Base-by-base conservation (phyloP, 345 rosid species). In the Populus alba region DNA sequence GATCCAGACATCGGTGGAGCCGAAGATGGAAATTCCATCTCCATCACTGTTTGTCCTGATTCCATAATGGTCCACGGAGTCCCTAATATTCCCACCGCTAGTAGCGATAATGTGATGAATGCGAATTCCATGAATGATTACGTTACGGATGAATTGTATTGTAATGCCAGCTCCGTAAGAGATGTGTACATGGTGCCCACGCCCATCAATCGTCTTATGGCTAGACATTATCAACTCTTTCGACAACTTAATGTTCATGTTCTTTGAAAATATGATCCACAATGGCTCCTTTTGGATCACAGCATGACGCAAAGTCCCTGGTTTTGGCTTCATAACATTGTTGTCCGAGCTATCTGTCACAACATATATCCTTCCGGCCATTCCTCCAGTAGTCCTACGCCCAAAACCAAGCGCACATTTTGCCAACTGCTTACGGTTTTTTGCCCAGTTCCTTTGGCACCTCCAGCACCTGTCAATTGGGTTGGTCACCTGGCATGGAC, bases 131-230 rank as follows among this genome's bases (percentile, higher is more conserved):
- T 80, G 83, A 31, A 80, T 80, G 51, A 80, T 75, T 22, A 80
- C 79, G 67, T 80, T 80, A 3, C 12, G 66, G 17, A 41, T 67
- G 25, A 31, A 80, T 18, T 83, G 83, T 16, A 80, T 59, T 15
- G 53, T 83, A 31, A 47, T 75, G 49, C 78, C 74, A n/a, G 68
- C 81, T 23, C 82, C 84, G 62, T 68, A 74, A 45, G 82, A 22
- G 17, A 79, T 74, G 45, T 79, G 82, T 18, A 79, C 71, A 22
- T 77, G 37, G 11, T 49, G 80, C 61, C 84, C 84, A 0, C 84
- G 80, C 8, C 80, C 84, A 69, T 81, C 84, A 23, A 81, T 81
- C 38, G 84, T 81, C 80, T 77, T 81, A 62, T 81, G 11, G 67
- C 59, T 67, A 9, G 20, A 33, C 13, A 81, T 38, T 16, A 81